phyloP scores from a whole-genome alignment of 176 grass and related monocot genomes.

The Avena atlantica region DNA sequence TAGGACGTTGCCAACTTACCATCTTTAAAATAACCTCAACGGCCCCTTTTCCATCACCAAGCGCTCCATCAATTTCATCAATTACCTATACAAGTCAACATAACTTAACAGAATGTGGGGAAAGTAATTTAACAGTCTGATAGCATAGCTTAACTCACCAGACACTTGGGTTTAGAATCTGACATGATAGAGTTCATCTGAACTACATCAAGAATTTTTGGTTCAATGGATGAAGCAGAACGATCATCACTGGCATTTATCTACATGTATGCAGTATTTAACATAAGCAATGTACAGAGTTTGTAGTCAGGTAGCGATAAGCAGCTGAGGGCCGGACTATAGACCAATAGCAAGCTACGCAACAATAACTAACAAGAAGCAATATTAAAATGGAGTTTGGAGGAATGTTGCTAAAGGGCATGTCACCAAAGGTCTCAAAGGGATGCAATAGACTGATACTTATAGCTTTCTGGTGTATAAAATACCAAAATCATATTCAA shows the following conservation, averaged over 20 bases:
- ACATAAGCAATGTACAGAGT: conserved; percentile 40
- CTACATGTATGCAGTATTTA: conserved; percentile 51
- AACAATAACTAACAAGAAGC: conserved; percentile 29
- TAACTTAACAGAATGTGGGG: conserved; percentile 36
- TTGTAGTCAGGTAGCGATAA: conserved; percentile 18
- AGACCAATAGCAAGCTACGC: conserved; percentile 7
- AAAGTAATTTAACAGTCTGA: conserved; percentile 21
- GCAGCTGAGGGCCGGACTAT: conserved; percentile 1
- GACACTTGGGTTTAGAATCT: conserved; percentile 92
- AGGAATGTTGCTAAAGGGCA: conserved; percentile 16
- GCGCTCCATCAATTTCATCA: conserved; percentile 99
- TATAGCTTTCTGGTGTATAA: background rate
- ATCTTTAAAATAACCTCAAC: conserved; percentile 95
- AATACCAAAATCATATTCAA: conserved; percentile 26
- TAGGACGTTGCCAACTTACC: conserved; percentile 80
- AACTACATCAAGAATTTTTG: conserved; percentile 93
- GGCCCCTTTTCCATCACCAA: conserved; percentile 91
- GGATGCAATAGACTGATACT: background rate
- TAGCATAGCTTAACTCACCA: conserved; percentile 65
- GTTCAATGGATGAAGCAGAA: conserved; percentile 85
- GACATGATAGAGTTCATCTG: conserved; percentile 99
- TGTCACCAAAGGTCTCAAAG: background rate
- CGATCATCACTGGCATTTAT: conserved; percentile 99
- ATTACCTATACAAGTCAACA: conserved; percentile 68
- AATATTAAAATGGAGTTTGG: conserved; percentile 6